Percentiles rank a stretch among this genome's conserved stretches.
These are phyloP conservation scores for Aspergillus sp. DNA, from an alignment of 2,329 filamentous ascomycete genomes.

Conservation along the genomic window DNA sequence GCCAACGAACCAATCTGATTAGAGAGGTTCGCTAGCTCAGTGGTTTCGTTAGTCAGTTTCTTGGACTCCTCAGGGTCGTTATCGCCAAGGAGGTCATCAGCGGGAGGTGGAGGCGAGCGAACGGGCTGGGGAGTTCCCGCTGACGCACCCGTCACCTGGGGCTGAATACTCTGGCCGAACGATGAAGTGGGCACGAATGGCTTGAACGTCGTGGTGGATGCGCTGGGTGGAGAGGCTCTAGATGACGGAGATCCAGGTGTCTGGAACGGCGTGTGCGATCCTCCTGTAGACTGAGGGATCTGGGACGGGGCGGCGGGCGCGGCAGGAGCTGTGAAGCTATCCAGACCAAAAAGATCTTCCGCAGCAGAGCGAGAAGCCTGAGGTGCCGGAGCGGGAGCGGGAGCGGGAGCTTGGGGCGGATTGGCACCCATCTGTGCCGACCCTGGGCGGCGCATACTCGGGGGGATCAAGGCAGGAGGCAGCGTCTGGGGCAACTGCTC, in stretches of 20 bases:
- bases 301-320: slow-evolving; percentile 59
- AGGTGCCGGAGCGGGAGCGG: slow-evolving; percentile 39
- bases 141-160: slow-evolving; percentile 71
- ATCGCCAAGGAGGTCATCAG: slow-evolving; percentile 88
- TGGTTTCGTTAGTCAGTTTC: slow-evolving; percentile 83
- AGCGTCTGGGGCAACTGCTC: slow-evolving; percentile 72
- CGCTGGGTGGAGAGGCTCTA: slow-evolving; percentile 33
- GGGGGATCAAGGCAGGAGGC: slow-evolving; percentile 79
- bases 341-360: slow-evolving; percentile 91
- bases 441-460: slow-evolving; percentile 68
- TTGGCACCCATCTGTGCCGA: slow-evolving; percentile 36
- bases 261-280: slow-evolving; percentile 61
- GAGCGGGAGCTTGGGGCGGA: slow-evolving; percentile 44
- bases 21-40: slow-evolving; percentile 90
- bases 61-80: slow-evolving; percentile 85
- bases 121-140: slow-evolving; percentile 28
- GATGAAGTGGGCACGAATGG: slow-evolving; percentile 90
- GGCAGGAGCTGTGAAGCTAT: slow-evolving; percentile 61
- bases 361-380: slow-evolving; percentile 72
- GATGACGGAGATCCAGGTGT: slow-evolving; percentile 50
- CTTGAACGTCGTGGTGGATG: slow-evolving; percentile 66
- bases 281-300: slow-evolving; percentile 68
- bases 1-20: slow-evolving; percentile 91
- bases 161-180: slow-evolving; percentile 79
- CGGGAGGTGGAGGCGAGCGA: slow-evolving; percentile 50